A percentile compares a stretch with the other conserved stretches of the same genome.
Conservation (phyloP, 2,329 filamentous ascomycete genomes). For the Claviceps maximensis region DNA sequence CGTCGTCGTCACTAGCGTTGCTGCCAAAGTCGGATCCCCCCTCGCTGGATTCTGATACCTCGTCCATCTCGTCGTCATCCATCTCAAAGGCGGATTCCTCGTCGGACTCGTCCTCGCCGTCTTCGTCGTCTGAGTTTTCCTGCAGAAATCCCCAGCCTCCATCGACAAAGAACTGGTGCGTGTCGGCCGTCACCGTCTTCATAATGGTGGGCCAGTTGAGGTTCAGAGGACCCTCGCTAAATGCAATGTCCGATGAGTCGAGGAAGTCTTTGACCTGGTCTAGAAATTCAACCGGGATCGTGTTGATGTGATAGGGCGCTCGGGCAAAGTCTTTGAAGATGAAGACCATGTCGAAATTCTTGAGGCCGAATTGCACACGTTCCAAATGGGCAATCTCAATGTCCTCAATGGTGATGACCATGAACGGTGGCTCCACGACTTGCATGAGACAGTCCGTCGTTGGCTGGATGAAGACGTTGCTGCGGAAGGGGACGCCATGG, state of each 20-base stretch:
- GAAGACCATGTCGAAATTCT: constrained; percentile 98
- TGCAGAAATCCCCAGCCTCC: constrained; percentile 92
- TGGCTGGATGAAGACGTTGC: constrained; percentile 89
- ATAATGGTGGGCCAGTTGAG: constrained; percentile 99
- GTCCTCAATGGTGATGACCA: constrained; percentile 88
- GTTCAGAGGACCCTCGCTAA: constrained; percentile 87
- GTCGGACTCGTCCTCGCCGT: constrained; percentile 61
- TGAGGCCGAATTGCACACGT: constrained; percentile 89
- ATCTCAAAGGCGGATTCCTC: constrained; percentile 92
- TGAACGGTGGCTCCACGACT: constrained; percentile 90
- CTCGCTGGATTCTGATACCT: constrained; percentile 60
- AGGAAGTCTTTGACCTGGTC: constrained; percentile 97
- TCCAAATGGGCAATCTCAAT: constrained; percentile 95
- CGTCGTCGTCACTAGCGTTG: constrained; percentile 63
- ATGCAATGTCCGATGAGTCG: constrained; percentile 89
- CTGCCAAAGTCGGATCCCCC: constrained; percentile 91
- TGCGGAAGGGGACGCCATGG: constrained; percentile 89
- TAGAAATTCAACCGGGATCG: constrained; percentile 87
- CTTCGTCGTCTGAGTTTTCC: constrained; percentile 78
- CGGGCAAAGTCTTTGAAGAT: constrained; percentile 95
- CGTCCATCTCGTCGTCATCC: constrained; percentile 72
- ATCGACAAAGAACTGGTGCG: constrained; percentile 88
- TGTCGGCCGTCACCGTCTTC: constrained; percentile 93
- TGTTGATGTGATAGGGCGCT: constrained; percentile 90
- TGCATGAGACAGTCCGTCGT: constrained; percentile 96